Base-by-base conservation (phyloP, 1,139 yeast species). In the Sugiyamaella sp. region DNA sequence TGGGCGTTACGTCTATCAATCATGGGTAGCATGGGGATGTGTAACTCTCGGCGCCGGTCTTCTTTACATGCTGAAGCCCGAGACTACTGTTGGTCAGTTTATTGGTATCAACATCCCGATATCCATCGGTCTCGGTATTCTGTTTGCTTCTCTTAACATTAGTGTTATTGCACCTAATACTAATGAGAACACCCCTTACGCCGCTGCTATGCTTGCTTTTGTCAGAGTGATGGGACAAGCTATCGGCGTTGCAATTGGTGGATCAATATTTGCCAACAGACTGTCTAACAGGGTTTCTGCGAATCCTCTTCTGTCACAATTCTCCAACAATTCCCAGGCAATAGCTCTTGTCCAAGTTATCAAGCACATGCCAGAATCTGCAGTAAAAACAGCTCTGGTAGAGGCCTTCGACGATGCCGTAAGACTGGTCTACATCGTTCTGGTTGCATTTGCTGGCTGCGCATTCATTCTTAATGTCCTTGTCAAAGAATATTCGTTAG, bases 1-100 rank as follows among this genome's bases (percentile, higher is more conserved):
- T 0, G 76, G 84, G 47, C 61, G 56, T 38, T 65, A 65, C 41
- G 53, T 58, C 60, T 66, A 25, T 69, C 74, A 62, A 50, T 82
- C 54, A 4, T 74, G 63, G 54, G 10, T 59, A 2, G 77, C 81
- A n/a, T 77, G 78, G 19, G 61, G 74, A 0, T 58, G 75, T n/a
- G 76, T 79, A 1, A 72, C 80, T 0, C 60, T 81, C 12, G 89
- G 89, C 1, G 65, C 73, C 25, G 89, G 86, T 0, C 54, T 81
- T 6, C 55, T 82, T 14, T 66, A 76, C 2, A 53, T 81, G 5
- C 64, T 84, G 44, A 69, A 69, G 19, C 71, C 67, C 20, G 56
- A 77, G 49, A 73, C 82, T 0, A 58, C 75, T 0, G 61, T 66
- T 5, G 69, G 76, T 0, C 63, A 71, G 40, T 72, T 77, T 48